These are phyloP conservation scores for Epichloe aotearoae DNA, from an alignment of 2,329 filamentous ascomycete species.

Conservation along the genomic window DNA sequence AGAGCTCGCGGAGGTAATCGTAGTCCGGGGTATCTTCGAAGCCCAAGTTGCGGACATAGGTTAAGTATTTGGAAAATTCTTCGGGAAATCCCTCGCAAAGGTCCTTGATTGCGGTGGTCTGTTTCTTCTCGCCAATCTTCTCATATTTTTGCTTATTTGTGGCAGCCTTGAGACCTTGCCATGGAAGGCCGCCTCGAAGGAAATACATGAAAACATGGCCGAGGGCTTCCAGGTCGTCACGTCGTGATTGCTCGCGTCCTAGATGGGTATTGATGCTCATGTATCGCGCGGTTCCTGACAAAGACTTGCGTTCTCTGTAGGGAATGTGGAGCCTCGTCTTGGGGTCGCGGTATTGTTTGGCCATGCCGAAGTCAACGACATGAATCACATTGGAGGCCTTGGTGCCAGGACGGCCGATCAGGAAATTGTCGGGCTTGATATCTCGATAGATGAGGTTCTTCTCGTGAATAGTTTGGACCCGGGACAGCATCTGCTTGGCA, in stretches of 20 bases:
- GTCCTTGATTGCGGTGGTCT: slow-evolving; percentile 93
- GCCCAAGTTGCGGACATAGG: slow-evolving; percentile 91
- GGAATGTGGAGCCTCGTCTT: slow-evolving; percentile 99
- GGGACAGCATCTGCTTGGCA: slow-evolving; percentile 95
- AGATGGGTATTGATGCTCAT: slow-evolving; percentile 99
- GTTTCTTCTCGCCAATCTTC: slow-evolving; percentile 99
- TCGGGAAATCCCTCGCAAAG: slow-evolving; percentile 92
- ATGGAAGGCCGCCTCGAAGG: slow-evolving; percentile 55
- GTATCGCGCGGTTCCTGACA: slow-evolving; percentile 93
- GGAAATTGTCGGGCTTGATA: slow-evolving; percentile 99
- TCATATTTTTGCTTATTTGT: slow-evolving; percentile 97
- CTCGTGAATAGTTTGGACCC: slow-evolving; percentile 98
- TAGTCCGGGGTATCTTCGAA: slow-evolving; percentile 99
- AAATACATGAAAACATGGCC: slow-evolving; percentile 68
- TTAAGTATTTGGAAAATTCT: slow-evolving; percentile 95
- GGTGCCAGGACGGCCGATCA: slow-evolving; percentile 89
- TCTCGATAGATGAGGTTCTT: slow-evolving; percentile 99
- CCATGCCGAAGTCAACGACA: slow-evolving; percentile 98
- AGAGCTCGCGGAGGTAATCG: slow-evolving; percentile 90
- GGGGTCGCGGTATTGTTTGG: slow-evolving; percentile 96
- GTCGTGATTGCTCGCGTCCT: slow-evolving; percentile 85
- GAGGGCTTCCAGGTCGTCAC: slow-evolving; percentile 87
- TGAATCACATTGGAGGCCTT: slow-evolving; percentile 98
- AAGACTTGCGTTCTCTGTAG: slow-evolving; percentile 89
- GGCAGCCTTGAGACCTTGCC: slow-evolving; percentile 61